Base-by-base conservation (phyloP, 1,284 basidiomycete species). In the Trametes pubescens region DNA sequence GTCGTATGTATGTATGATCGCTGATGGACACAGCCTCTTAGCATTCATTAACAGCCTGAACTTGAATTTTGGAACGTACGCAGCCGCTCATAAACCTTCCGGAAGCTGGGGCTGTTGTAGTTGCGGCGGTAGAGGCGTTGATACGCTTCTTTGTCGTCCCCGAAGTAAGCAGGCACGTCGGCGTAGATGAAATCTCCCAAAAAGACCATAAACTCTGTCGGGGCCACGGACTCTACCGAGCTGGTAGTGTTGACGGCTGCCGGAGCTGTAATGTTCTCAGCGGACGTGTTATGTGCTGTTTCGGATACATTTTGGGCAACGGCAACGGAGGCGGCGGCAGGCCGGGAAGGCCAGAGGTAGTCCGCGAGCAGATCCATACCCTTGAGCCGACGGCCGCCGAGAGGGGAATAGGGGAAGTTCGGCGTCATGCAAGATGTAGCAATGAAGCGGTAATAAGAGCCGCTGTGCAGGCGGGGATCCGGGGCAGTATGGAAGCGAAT, bases 131-230 rank as follows among this genome's bases (percentile, higher is more conserved):
- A 92, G 18, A 90, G 78, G 46, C 88, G 81, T 62, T 84, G 77
- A 72, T 90, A 92, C 8, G 83, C 81, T 57, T 87, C 82, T 60
- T 77, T 75, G 62, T 81, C 76, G 65, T 87, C 84, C 4, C 88
- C 87, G 59, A 82, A 81, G 74, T 86, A 89, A 14, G 81, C 65
- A 3, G 92, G 92, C 1, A 92, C 86, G 71, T 94, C 91, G 7
- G 88, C 89, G 69, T 94, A 93, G 69, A 94, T 89, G 70, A 91
- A 89, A 71, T 93, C 90, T 2, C 90, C 89, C 56, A 91, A 76
- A 72, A 90, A 86, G 13, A 91, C 71, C 75, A 91, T 75, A 69
- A 91, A 92, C 61, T 86, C 82, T 2, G 80, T 73, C 0, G 76
- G 75, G 4, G 65, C 51, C 21, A 49, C 46, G 7, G 73, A 67